phyloP scores from a whole-genome alignment of 73 alveolate species.

The Tetrahymena elliotti region DNA sequence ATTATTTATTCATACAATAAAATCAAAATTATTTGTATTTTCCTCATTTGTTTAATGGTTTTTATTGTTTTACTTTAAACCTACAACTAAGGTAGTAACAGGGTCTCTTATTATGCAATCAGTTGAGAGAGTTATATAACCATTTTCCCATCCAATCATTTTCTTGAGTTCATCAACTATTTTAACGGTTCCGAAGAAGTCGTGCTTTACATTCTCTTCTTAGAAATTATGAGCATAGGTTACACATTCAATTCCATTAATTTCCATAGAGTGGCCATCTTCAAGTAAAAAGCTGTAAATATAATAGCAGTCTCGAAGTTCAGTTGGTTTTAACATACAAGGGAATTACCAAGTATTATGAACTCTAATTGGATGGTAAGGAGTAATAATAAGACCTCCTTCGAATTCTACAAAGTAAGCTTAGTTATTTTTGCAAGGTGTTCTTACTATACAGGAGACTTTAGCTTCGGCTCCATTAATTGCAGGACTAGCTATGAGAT shows the following conservation, averaged over 20 bases:
- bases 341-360: background rate
- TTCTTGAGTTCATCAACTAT: background rate
- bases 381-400: background rate
- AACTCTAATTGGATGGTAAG: background rate
- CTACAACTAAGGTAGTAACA: background rate
- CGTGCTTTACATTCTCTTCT: background rate
- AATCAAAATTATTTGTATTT: background rate
- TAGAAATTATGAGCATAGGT: background rate
- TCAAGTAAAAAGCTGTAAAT: background rate
- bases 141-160: background rate
- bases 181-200: background rate
- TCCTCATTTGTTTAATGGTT: background rate
- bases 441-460: background rate
- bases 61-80: background rate
- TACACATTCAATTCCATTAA: background rate
- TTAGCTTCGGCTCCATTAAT: background rate
- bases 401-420: background rate
- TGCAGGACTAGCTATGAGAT: background rate
- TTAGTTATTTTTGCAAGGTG: background rate
- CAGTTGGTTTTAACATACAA: background rate
- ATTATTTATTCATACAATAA: background rate
- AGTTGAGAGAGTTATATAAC: background rate
- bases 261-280: background rate
- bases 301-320: background rate
- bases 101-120: background rate